These are phyloP conservation scores for Pinus tabuliformis DNA, from an alignment of 75 land plant genomes.

Conservation along the genomic window DNA sequence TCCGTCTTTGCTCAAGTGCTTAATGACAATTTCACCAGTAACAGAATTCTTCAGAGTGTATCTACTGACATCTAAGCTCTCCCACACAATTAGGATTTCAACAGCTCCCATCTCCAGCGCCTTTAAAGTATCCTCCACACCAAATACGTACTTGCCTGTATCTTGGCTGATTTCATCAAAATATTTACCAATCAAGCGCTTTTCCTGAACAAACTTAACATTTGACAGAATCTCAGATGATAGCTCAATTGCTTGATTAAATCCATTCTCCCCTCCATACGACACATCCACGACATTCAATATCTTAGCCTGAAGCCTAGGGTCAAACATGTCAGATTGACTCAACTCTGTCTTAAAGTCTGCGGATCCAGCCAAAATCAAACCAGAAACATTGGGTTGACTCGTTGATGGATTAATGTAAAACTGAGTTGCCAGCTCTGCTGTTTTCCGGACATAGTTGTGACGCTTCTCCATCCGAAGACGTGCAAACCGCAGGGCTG, in stretches of 20 bases:
- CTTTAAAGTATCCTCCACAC: constrained; percentile 58
- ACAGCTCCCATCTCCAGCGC: constrained; percentile 76
- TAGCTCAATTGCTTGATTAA: constrained; percentile 62
- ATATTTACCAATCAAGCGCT: constrained; percentile 58
- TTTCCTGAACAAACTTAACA: constrained; percentile 73
- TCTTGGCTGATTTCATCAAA: constrained; percentile 74
- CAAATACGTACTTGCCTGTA: constrained; percentile 70
- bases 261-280: constrained; percentile 63
- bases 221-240: constrained; percentile 58
- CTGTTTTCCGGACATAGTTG: constrained; percentile 68
- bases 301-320: constrained; percentile 66
- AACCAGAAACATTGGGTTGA: constrained; percentile 46
- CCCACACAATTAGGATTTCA: constrained; percentile 33
- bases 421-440: constrained; percentile 53
- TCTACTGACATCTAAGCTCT: constrained; percentile 48
- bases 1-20: constrained; percentile 65
- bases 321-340: constrained; percentile 88
- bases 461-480: constrained; percentile 74
- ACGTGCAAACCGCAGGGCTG: constrained; percentile 66
- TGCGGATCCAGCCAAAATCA: constrained; percentile 49
- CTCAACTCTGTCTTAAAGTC: constrained; percentile 72
- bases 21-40: constrained; percentile 50
- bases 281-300: constrained; percentile 70
- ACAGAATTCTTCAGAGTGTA: constrained; percentile 44
- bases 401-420: constrained; percentile 73